Conservation (phyloP, 192 early-diverging fungal species). For the Allomyces macrogynus region DNA sequence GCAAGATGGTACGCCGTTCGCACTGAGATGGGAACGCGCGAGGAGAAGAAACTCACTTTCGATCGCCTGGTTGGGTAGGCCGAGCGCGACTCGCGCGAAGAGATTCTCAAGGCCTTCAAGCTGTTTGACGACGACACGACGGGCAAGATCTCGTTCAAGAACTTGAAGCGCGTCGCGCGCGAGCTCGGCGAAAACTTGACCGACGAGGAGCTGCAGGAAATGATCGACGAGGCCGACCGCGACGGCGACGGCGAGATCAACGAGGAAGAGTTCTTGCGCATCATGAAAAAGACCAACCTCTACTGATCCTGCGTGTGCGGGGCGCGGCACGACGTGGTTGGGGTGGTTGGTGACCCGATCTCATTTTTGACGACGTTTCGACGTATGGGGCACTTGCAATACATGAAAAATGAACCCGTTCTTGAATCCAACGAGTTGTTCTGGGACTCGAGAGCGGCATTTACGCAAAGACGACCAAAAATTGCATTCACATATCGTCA, state of each 20-base stretch:
- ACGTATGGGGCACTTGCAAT: no score
- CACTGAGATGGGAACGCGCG: background rate
- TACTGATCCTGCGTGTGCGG: slow-evolving; percentile 14
- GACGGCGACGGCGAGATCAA: slow-evolving; percentile 41
- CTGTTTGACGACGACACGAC: slow-evolving; percentile 60
- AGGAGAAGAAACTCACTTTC: no score
- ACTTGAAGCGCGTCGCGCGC: slow-evolving; percentile 38
- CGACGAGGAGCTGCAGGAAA: slow-evolving; percentile 40
- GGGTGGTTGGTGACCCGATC: no score
- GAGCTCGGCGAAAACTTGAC: slow-evolving; percentile 43
- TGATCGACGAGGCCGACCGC: slow-evolving; percentile 43
- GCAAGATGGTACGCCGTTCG: slow-evolving; percentile 32
- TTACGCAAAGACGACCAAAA: no score
- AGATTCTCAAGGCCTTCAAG: slow-evolving; percentile 53
- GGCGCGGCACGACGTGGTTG: no score
- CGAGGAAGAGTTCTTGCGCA: slow-evolving; percentile 37
- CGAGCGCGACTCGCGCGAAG: slow-evolving; percentile 42
- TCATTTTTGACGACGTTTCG: no score
- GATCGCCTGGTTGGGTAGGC: slow-evolving; percentile 13
- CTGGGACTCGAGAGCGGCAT: no score
- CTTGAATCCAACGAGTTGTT: no score
- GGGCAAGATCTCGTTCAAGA: slow-evolving; percentile 52
- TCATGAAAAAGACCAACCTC: slow-evolving; percentile 36
- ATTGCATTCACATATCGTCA: no score
- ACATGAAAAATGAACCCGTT: no score